Evolutionary conservation across 2,329 filamentous ascomycete genomes (phyloP).

Genomic region (Epichloe elymi): DNA sequence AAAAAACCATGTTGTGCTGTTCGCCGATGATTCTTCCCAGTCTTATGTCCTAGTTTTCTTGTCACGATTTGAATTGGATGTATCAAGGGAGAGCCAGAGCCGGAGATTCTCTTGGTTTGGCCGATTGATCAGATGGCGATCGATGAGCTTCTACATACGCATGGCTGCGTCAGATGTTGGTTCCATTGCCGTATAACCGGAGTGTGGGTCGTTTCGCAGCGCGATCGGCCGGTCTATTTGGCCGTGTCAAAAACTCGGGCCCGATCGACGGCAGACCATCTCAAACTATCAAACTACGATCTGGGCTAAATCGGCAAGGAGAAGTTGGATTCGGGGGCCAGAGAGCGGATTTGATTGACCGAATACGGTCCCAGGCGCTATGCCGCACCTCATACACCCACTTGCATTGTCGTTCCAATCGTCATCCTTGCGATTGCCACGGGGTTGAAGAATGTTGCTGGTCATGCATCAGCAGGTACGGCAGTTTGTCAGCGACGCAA

Average conservation of each 20-base stretch:
- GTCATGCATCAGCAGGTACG: no score
- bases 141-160: neutral
- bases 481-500: no score
- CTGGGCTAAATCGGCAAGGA: no score
- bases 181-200: neutral
- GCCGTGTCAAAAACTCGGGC: neutral
- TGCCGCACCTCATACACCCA: no score
- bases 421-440: neutral
- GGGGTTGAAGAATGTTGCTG: neutral
- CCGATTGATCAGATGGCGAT: neutral
- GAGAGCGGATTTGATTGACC: neutral
- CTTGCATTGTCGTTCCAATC: neutral
- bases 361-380: neutral
- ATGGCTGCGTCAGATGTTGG: neutral
- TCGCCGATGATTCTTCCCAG: no score
- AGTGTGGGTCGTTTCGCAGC: neutral
- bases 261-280: neutral
- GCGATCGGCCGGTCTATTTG: neutral
- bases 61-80: no score
- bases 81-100: no score
- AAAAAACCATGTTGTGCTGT: no score
- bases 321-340: neutral
- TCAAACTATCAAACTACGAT: neutral
- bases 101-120: no score
- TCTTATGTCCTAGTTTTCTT: no score